Evolutionary conservation across 2,329 filamentous ascomycete genomes (phyloP), one percentile per base, ranked within the genome.

Genomic region (Rhynchosporium secalis): DNA sequence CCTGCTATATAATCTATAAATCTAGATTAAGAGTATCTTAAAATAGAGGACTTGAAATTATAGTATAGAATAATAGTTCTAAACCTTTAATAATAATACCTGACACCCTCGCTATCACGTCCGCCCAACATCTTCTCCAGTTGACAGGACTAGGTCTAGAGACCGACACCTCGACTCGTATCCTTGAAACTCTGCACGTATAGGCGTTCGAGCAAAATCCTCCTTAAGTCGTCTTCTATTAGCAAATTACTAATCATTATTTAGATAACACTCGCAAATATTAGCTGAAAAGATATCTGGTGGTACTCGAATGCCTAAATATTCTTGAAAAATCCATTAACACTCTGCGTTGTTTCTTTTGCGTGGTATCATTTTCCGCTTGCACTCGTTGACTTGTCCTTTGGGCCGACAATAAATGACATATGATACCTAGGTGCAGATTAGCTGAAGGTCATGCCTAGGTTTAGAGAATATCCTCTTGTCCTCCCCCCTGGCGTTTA

Each of bases 181-280:
- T 52, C 67, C 64, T 56, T 77, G 70, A 57, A 33, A 20, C 55
- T 40, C 40, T 57, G 20, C 55, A 2, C 75, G 59, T 5, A 79
- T 62, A 2, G 75, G 74, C 4, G 73, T 66, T 1, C 49, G 41
- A 20, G 71, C 70, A 4, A 79, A 57, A 33, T 77, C 74, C 1
- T 69, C 56, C 13, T 73, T 36, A 3, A 79, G 71, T 0, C 72
- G 69, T 15, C 61, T 20, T 55, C 75, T 68, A 62, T 79, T 69
- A 26, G 70, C 66, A 33, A 80, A 65, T 80, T 80, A 38, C 73
- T 77, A 58, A 79, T 72, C 13, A 75, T 3, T 61, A 78, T 60
- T 7, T 76, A 76, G 1, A 69, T 75, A 36, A 80, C 73, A 8
- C 78, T 72, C 20, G 31, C 73, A 29, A 40, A 60, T 2, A 73